Evolutionary conservation across 768 basidiomycete genomes (phyloP), one percentile per base, ranked within the genome.

Genomic region (Pisolithus marmoratus): DNA sequence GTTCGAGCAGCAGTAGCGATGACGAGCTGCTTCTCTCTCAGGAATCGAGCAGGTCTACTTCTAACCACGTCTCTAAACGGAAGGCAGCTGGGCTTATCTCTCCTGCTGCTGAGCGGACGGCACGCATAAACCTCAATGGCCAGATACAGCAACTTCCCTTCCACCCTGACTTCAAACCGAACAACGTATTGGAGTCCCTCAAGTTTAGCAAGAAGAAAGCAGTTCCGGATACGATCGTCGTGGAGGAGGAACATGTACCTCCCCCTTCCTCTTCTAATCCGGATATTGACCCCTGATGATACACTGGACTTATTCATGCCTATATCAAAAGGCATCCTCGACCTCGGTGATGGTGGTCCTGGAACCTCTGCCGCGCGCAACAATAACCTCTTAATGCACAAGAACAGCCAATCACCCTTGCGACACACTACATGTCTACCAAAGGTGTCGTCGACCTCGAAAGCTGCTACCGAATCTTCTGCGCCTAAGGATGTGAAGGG

Each of bases 141-240:
- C 57, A 42, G 37, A 43, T 14, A 11, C 42, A 43, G 42, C 4
- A 50, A 26, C 51, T 60, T 31, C 0, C 46, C 6, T 63, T 50
- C 38, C 66, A 70, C 41, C 66, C 66, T 0, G 29, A 54, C 27
- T 70, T 24, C 38, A 60, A 50, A 42, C 66, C 60, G 0, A 58
- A 61, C 2, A 51, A 59, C 2, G n/a, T 15, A 2, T 0, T 56
- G 12, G 62, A 58, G 54, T 1, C 0, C 0, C 44, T 69, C 22
- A 57, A 72, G 66, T 54, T 76, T 73, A 76, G 60, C 60, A 74
- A 61, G 23, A 73, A 66, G 51, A 60, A 56, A 26, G 29, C 15
- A 2, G 31, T 48, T 50, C 11, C 41, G 24, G 29, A 4, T 1
- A 54, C 60, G 8, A 8, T 27, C 14, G 5, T 24, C 1, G 11